These are phyloP conservation scores for Metschnikowia colocasiae DNA, from an alignment of 805 yeast genomes.

Conservation along the genomic window DNA sequence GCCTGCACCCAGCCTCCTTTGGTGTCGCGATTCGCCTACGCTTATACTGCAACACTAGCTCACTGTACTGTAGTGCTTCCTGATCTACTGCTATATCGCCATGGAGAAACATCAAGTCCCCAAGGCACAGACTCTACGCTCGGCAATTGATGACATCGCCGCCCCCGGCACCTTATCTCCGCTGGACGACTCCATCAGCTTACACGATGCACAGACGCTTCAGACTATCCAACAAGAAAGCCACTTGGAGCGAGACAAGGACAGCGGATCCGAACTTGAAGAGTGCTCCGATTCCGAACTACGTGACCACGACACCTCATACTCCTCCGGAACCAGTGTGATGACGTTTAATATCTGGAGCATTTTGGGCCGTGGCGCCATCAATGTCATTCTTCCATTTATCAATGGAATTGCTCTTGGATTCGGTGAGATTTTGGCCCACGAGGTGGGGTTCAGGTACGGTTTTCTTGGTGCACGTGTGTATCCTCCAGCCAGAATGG, in stretches of 20 bases:
- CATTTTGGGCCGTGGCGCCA: conserved; percentile 49
- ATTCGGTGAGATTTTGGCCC: conserved; percentile 92
- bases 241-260: conserved; percentile 18
- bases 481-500: conserved; percentile 34
- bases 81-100: neutral
- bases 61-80: too few relatives aligned
- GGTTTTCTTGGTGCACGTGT: conserved; percentile 74
- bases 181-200: conserved; percentile 26
- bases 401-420: conserved; percentile 94
- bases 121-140: neutral
- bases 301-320: neutral
- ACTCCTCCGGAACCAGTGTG: conserved; percentile 2
- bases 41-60: neutral
- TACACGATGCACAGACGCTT: conserved; percentile 26
- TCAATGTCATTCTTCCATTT: conserved; percentile 81
- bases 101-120: neutral
- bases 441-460: conserved; percentile 79
- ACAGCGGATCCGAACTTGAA: conserved; percentile 1
- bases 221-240: conserved; percentile 24
- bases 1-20: neutral
- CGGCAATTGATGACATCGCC: neutral
- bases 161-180: neutral
- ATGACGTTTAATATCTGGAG: conserved; percentile 31
- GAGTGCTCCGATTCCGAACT: conserved; percentile 5
- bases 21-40: neutral